These are phyloP conservation scores for Immersiporthe knoxdaviesiana DNA, from an alignment of 2,329 filamentous ascomycete genomes.

Conservation along the genomic window DNA sequence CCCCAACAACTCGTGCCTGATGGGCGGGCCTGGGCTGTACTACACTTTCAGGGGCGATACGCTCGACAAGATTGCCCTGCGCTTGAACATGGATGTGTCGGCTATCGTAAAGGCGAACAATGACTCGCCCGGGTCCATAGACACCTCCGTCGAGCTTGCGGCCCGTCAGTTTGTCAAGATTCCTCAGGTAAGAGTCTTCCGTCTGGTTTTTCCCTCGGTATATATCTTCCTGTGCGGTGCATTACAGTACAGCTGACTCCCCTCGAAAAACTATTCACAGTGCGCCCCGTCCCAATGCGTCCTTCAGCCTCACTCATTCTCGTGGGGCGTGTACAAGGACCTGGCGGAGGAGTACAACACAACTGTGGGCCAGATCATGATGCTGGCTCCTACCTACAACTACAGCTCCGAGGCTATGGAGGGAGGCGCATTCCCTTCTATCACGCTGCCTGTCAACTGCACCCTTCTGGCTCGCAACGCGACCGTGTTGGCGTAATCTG, in stretches of 20 bases:
- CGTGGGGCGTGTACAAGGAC: not conserved
- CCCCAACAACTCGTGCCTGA: no score
- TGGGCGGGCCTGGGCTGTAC: not conserved
- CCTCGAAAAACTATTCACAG: not conserved
- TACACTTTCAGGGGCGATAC: not conserved
- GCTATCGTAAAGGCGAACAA: not conserved
- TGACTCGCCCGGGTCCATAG: not conserved
- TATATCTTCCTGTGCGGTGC: not conserved
- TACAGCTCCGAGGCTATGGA: not conserved
- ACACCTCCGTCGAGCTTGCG: not conserved
- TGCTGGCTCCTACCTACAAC: not conserved
- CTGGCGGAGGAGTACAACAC: not conserved
- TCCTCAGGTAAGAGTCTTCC: not conserved
- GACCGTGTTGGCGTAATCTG: not conserved
- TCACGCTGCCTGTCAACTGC: not conserved
- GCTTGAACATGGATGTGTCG: not conserved
- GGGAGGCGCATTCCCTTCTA: not conserved
- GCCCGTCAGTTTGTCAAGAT: not conserved
- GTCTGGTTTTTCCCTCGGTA: not conserved
- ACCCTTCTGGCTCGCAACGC: not conserved
- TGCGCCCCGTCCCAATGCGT: not conserved
- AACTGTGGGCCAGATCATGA: not conserved
- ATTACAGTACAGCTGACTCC: no score
- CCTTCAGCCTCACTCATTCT: not conserved
- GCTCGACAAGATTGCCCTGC: not conserved